phyloP scores from a whole-genome alignment of 1,284 basidiomycete species.

The Ceratobasidium sp. region DNA sequence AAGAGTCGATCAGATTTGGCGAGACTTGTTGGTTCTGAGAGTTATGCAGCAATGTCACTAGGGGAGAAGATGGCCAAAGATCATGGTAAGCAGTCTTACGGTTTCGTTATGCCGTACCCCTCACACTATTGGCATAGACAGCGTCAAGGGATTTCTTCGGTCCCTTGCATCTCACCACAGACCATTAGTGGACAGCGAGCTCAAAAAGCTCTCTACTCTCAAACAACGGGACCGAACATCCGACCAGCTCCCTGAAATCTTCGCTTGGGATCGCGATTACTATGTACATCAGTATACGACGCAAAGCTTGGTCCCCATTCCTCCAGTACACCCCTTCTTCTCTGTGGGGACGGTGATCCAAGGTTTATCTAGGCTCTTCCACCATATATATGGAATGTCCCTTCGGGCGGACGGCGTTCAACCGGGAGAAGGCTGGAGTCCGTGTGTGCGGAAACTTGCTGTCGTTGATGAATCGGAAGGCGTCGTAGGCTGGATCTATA shows the following conservation, averaged over 20 bases:
- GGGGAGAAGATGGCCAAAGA: conserved; percentile 96
- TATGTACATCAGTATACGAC: conserved; percentile 62
- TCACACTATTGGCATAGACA: conserved; percentile 64
- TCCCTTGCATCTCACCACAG: conserved; percentile 82
- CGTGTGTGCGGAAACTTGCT: conserved; percentile 90
- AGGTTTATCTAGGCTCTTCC: conserved; percentile 87
- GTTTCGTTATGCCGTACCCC: conserved; percentile 42
- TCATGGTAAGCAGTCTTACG: conserved; percentile 67
- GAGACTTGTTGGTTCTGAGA: conserved; percentile 82
- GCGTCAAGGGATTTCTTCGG: conserved; percentile 86
- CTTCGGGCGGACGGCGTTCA: conserved; percentile 70
- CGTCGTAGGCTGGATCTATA: conserved; percentile 93
- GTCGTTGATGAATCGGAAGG: conserved; percentile 91
- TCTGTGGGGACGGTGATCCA: conserved; percentile 87
- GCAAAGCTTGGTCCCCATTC: conserved; percentile 53
- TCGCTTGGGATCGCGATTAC: conserved; percentile 95
- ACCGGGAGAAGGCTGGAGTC: conserved; percentile 90
- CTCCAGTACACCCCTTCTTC: conserved; percentile 57
- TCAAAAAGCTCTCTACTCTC: conserved; percentile 76
- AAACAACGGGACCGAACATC: conserved; percentile 79
- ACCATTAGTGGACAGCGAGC: conserved; percentile 78
- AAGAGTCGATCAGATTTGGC: conserved; percentile 83
- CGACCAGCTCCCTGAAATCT: conserved; percentile 71
- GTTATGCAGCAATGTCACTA: conserved; percentile 86
- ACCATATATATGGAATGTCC: conserved; percentile 87